Conservation (phyloP, 106 monocot genomes). For the Dioscorea dumetorum region DNA sequence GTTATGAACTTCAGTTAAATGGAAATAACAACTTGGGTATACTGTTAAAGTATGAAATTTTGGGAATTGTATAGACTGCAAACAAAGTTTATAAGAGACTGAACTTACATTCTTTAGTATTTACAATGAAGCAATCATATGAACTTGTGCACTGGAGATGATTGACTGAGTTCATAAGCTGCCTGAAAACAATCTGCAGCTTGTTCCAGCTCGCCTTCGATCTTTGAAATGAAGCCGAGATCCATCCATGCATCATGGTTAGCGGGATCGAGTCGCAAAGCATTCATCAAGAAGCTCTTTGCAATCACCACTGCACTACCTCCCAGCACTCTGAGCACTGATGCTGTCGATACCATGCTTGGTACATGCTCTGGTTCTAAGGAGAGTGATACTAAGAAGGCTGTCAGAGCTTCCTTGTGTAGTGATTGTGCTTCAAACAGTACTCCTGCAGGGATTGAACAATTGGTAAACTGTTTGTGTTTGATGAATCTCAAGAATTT, state of each 20-base stretch:
- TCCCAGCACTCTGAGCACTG: slow-evolving; percentile 32
- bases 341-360: slow-evolving; percentile 58
- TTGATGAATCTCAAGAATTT: too few species aligned
- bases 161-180: slow-evolving; percentile 60
- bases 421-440: slow-evolving; percentile 45
- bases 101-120: not conserved
- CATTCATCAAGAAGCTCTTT: slow-evolving; percentile 69
- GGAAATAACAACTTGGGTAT: not conserved
- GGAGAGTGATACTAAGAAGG: slow-evolving; percentile 44
- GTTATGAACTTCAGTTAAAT: not conserved
- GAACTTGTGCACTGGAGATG: slow-evolving; percentile 48
- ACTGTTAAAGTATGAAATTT: not conserved
- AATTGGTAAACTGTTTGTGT: too few species aligned
- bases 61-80: not conserved
- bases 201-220: slow-evolving; percentile 45
- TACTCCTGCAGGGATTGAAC: slow-evolving; percentile 33
- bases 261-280: slow-evolving; percentile 51
- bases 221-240: slow-evolving; percentile 48
- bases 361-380: slow-evolving; percentile 65
- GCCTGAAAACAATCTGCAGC: slow-evolving; percentile 89
- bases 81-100: not conserved
- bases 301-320: slow-evolving; percentile 40
- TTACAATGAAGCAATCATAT: not conserved
- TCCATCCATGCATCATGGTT: slow-evolving; percentile 71
- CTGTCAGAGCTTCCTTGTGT: slow-evolving; percentile 48